Conservation (phyloP, 306 rosid genomes). For the Carpinus fangiana region DNA sequence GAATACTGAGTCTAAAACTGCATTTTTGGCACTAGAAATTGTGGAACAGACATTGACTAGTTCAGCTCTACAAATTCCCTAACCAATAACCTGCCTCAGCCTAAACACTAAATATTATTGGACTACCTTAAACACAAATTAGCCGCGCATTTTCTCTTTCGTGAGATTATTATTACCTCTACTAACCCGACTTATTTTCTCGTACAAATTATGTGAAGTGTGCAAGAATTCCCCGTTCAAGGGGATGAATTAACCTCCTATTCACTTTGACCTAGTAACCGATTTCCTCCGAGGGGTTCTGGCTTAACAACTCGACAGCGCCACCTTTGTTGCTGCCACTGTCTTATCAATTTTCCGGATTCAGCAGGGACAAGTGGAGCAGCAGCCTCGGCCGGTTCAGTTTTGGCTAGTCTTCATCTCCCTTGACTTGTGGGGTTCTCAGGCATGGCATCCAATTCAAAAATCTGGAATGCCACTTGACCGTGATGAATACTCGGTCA, state of each 20-base stretch:
- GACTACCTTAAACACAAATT: constrained; percentile 33
- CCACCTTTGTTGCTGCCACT: constrained; percentile 19
- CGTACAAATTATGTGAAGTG: constrained; percentile 30
- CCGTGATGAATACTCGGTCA: constrained; percentile 75
- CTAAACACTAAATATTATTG: constrained; percentile 41
- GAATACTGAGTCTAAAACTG: constrained; percentile 30
- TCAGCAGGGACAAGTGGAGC: constrained; percentile 34
- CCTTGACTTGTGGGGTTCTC: constrained; percentile 24
- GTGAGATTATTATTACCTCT: constrained; percentile 37
- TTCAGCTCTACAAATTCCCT: constrained; percentile 39
- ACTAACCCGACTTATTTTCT: constrained; percentile 39
- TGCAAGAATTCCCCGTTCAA: constrained; percentile 38
- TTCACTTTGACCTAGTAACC: constrained; percentile 28
- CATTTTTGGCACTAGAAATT: constrained; percentile 36
- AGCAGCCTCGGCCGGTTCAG: constrained; percentile 23
- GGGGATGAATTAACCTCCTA: constrained; percentile 40
- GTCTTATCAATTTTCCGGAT: constrained; percentile 27
- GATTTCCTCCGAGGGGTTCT: constrained; percentile 29
- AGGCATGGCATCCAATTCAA: constrained; percentile 42
- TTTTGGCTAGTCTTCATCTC: constrained; percentile 27
- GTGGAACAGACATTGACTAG: constrained; percentile 42
- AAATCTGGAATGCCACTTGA: constrained; percentile 68
- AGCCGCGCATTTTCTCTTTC: constrained; percentile 32
- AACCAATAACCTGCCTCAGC: constrained; percentile 36
- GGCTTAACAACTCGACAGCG: neutral